These are phyloP conservation scores for Pleurozium schreberi DNA, from an alignment of 225 moss, liverwort and hornwort species.

Conservation along the genomic window DNA sequence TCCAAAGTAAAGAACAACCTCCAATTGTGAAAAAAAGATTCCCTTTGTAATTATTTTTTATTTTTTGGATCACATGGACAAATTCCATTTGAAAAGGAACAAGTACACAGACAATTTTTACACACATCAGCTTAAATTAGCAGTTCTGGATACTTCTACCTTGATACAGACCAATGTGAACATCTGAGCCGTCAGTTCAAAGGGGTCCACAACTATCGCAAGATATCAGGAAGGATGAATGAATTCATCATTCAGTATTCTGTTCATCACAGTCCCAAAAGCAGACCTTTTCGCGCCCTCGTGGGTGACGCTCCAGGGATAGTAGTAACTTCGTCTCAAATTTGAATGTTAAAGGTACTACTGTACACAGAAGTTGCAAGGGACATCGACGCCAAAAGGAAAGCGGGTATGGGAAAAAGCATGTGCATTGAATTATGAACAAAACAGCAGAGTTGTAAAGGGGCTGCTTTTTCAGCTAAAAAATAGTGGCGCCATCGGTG, in stretches of 20 bases:
- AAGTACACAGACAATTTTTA: too few species aligned
- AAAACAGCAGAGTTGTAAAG: background rate
- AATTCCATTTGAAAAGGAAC: too few species aligned
- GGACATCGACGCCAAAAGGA: background rate
- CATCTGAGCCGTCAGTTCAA: background rate
- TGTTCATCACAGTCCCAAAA: background rate
- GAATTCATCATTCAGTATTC: background rate
- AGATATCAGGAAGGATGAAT: background rate
- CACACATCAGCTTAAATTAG: background rate
- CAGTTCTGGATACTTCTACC: background rate
- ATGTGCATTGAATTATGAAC: background rate
- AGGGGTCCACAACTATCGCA: background rate
- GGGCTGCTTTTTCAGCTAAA: slow-evolving; percentile 33
- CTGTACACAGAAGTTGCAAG: background rate
- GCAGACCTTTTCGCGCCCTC: background rate
- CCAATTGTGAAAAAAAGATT: too few species aligned
- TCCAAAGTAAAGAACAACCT: background rate
- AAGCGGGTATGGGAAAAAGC: background rate
- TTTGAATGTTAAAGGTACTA: background rate
- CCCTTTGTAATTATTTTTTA: too few species aligned
- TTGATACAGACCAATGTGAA: background rate
- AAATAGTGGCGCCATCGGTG: slow-evolving; percentile 30
- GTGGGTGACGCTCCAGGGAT: background rate
- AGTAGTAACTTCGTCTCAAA: background rate
- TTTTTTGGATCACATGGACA: too few species aligned